phyloP scores from a whole-genome alignment of 257 asterid genomes.

The Solanum okadae region DNA sequence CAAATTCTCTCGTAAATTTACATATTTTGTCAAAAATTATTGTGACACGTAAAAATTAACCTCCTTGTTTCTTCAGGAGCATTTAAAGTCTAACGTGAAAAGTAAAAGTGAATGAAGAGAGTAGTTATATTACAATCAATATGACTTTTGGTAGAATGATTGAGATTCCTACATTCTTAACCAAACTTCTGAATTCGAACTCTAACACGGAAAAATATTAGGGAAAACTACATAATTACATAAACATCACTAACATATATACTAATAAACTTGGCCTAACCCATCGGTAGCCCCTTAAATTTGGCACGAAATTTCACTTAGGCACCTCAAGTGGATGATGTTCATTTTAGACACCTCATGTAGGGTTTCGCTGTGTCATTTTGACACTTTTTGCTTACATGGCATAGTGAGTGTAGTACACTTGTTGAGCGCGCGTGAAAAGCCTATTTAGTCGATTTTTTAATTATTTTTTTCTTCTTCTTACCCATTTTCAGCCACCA shows the following conservation, averaged over 20 bases:
- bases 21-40: background rate
- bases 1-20: background rate
- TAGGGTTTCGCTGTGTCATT: too few species aligned
- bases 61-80: background rate
- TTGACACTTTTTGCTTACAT: too few species aligned
- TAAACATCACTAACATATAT: background rate
- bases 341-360: too few species aligned
- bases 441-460: too few species aligned
- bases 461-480: too few species aligned
- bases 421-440: too few species aligned
- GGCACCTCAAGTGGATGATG: too few species aligned
- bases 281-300: too few species aligned
- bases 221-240: background rate
- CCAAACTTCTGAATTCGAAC: background rate
- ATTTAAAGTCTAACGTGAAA: background rate
- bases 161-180: background rate
- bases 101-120: background rate
- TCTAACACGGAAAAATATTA: background rate
- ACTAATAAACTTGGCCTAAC: background rate
- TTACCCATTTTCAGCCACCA: too few species aligned
- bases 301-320: too few species aligned
- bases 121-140: background rate
- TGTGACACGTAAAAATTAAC: background rate
- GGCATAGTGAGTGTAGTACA: too few species aligned
- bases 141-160: fast-evolving